Base-by-base conservation (phyloP, 371 early-diverging fungal species). In the Gilbertella persicaria region DNA sequence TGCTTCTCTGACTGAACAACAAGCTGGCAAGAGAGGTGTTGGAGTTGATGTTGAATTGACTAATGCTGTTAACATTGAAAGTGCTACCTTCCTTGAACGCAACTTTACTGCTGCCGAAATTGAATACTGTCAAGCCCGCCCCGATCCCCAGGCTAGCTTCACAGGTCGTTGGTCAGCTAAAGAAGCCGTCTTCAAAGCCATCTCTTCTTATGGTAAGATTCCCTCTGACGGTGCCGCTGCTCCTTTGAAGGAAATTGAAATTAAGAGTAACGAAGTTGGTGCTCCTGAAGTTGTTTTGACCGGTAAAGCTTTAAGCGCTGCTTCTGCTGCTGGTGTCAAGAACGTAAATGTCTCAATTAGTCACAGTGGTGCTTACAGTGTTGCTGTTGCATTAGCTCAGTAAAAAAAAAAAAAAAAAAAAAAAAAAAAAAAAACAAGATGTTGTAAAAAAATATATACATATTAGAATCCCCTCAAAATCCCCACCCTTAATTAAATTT, bases 151-250 rank as follows among this genome's bases (percentile, higher is more conserved):
- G 57, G 78, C 95, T 0, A 91, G 92, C 74, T 94, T 91, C 66
- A 91, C 97, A 26, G 97, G 97, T 39, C 85, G 91, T 19, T 96
- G 97, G 96, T 92, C 94, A 7, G 97, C 97, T 52, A 97, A 97
- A 82, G 97, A 97, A 71, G 92, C 97, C 2, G 94, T 94, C 13
- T 84, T 97, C 70, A 97, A 97, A 85, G 95, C 97, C 4, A 86
- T 97, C 38, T 85, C 88, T 33, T 89, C 90, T 9, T 75, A 80
- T 37, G 67, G 75, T 17, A 76, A 78, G 38, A 91, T 94, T 29
- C 85, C 87, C 82, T 83, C 84, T 16, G 71, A 85, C 49, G 96
- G 96, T 20, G 86, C 90, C 14, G 97, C 74, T 16, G 97, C 96
- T 2, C 93, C 96, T 17, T 67, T 97, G 45, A 83, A 75, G 10